Conservation (phyloP, 2,329 filamentous ascomycete species). For the Colletotrichum sp. region DNA sequence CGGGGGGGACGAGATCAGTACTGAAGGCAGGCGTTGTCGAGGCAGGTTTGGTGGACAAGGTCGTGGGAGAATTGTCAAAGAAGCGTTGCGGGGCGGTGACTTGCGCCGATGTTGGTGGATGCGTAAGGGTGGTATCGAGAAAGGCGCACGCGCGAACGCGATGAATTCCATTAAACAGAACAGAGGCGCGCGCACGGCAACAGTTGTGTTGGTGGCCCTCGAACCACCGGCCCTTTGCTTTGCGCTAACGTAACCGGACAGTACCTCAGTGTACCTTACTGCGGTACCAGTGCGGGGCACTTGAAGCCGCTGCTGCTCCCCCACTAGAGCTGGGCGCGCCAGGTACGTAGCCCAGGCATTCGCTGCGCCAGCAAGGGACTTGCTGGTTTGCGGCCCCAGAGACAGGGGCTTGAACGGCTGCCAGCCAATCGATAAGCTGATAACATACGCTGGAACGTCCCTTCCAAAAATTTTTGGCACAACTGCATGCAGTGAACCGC, state of each 20-base stretch:
- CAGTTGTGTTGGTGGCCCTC: not conserved
- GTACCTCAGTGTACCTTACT: not conserved
- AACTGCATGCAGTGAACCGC: slow-evolving; percentile 12
- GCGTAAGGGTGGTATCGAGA: not conserved
- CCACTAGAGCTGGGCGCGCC: not conserved
- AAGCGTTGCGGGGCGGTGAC: not conserved
- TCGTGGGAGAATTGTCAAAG: not conserved
- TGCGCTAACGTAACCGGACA: not conserved
- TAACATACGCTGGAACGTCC: slow-evolving; percentile 8
- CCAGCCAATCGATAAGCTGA: slow-evolving; percentile 19
- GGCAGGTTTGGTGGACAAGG: not conserved
- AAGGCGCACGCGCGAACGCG: slow-evolving; percentile 5
- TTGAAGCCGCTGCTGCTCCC: not conserved
- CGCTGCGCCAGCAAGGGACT: not conserved
- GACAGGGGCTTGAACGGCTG: not conserved
- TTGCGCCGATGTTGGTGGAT: not conserved
- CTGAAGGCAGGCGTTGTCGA: not conserved
- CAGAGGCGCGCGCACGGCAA: not conserved
- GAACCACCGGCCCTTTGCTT: not conserved
- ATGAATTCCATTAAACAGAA: slow-evolving; percentile 7
- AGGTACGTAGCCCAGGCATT: not conserved
- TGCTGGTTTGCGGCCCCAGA: not conserved
- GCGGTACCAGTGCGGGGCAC: slow-evolving; percentile 8
- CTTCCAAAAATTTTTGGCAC: slow-evolving; percentile 16
- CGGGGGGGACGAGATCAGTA: not conserved